These are phyloP conservation scores for Xerocomus nothofagi DNA, from an alignment of 1,284 basidiomycete genomes.

Conservation along the genomic window DNA sequence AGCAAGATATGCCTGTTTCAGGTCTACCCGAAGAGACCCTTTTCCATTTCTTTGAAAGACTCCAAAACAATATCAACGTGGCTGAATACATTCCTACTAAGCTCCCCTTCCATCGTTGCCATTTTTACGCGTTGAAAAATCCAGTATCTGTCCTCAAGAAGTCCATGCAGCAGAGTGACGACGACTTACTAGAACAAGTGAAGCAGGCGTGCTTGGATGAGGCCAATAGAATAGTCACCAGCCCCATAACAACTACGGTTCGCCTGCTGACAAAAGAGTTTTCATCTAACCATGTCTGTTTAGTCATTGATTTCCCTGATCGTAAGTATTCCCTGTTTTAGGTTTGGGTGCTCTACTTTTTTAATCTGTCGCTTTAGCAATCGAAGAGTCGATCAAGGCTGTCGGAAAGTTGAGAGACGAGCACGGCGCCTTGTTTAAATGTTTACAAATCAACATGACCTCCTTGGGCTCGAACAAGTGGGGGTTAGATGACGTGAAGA, in stretches of 20 bases:
- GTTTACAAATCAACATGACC: not conserved
- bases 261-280: rapidly evolving
- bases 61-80: not conserved
- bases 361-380: not conserved
- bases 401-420: not conserved
- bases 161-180: too few species aligned
- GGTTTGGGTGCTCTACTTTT: not conserved
- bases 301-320: not conserved
- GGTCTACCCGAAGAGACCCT: not conserved
- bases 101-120: rapidly evolving
- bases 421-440: not conserved
- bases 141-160: not conserved
- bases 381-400: not conserved
- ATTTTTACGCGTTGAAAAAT: not conserved
- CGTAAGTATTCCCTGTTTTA: not conserved
- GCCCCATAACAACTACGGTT: rapidly evolving
- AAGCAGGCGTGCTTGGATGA: not conserved
- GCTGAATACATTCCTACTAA: not conserved
- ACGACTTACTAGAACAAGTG: not conserved
- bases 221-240: not conserved
- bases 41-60: not conserved
- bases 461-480: not conserved
- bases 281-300: not conserved
- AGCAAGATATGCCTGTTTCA: not conserved
- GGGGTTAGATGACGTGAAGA: not conserved